phyloP scores from a whole-genome alignment of 495 filamentous ascomycete species.

The Xylaria venustula region DNA sequence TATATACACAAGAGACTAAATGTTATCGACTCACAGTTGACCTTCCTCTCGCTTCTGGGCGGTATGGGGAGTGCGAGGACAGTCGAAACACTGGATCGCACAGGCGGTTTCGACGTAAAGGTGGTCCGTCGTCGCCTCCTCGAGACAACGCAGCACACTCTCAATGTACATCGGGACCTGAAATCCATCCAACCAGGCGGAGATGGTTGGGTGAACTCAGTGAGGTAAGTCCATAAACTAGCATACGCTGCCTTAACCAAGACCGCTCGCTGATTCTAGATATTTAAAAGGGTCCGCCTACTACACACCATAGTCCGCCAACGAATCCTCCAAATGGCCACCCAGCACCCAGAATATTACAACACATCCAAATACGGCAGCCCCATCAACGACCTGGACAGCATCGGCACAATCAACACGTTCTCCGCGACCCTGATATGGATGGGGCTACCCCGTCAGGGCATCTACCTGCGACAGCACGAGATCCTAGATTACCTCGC shows the following conservation, averaged over 20 bases:
- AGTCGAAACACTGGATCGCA: conserved; percentile 73
- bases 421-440: conserved; percentile 69
- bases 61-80: conserved; percentile 63
- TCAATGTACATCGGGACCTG: conserved; percentile 65
- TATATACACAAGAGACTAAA: no score
- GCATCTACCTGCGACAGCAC: conserved; percentile 59
- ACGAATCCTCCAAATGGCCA: conserved; percentile 60
- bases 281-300: conserved; percentile 65
- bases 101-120: conserved; percentile 72
- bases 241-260: not conserved
- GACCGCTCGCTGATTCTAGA: no score
- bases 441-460: conserved; percentile 69
- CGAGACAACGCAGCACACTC: conserved; percentile 74
- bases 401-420: conserved; percentile 64
- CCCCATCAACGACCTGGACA: conserved; percentile 75
- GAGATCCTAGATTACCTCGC: conserved; percentile 71
- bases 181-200: conserved; percentile 68
- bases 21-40: no score
- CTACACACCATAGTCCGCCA: conserved; percentile 70
- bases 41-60: conserved; percentile 65
- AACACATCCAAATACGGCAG: conserved; percentile 57
- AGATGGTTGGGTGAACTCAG: conserved; percentile 62
- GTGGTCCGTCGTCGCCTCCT: conserved; percentile 68
- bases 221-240: conserved; percentile 43
- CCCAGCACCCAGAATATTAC: conserved; percentile 60